Evolutionary conservation across 2,329 filamentous ascomycete species (phyloP).

Genomic region (Calonectria multiphialidica): DNA sequence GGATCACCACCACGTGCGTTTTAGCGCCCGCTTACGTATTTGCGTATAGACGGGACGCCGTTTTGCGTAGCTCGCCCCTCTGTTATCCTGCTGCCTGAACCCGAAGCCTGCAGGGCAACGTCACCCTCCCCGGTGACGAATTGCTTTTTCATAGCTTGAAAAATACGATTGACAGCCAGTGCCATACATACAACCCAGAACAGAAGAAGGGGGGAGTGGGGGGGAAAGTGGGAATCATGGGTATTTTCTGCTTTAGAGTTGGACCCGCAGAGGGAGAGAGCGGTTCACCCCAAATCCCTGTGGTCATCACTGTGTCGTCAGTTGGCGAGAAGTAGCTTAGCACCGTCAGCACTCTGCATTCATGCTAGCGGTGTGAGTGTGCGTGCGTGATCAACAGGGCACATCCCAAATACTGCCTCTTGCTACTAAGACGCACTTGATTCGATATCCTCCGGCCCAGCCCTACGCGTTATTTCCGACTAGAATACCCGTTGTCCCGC

Average conservation of each 20-base stretch:
- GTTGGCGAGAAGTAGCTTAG: not conserved
- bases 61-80: not conserved
- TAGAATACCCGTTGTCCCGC: not conserved
- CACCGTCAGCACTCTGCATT: no score
- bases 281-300: no score
- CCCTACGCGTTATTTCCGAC: not conserved
- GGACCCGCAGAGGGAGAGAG: no score
- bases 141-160: no score
- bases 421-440: not conserved
- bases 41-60: not conserved
- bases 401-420: not conserved
- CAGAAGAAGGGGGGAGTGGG: no score
- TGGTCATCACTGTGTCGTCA: not conserved
- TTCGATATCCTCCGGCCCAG: not conserved
- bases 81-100: no score
- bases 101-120: not conserved
- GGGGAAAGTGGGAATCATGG: no score
- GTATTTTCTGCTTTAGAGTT: no score
- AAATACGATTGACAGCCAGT: no score
- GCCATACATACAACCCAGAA: no score
- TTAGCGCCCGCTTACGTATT: not conserved
- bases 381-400: not conserved
- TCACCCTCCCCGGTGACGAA: not conserved
- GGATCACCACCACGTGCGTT: no score
- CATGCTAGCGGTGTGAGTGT: no score